Percentiles rank a stretch among this genome's conserved stretches.
phyloP scores from a whole-genome alignment of 1,139 yeast genomes.

The Blastobotrys elegans region DNA sequence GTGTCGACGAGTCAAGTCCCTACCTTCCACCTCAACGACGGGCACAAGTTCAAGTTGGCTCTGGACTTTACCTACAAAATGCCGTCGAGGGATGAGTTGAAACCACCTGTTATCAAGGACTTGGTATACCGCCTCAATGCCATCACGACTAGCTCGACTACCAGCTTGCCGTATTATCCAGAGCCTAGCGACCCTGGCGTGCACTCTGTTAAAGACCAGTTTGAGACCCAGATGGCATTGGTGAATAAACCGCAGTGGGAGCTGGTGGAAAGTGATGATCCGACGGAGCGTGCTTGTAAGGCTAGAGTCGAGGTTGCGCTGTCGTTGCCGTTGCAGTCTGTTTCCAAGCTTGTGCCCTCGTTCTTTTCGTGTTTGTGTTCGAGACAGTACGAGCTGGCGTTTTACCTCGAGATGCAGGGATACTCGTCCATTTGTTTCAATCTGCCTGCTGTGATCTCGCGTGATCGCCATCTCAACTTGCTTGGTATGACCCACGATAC shows the following conservation, averaged over 20 bases:
- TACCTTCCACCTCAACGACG: slow-evolving; percentile 9
- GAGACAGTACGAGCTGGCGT: slow-evolving; percentile 24
- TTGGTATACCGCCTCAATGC: slow-evolving; percentile 6
- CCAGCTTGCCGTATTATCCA: slow-evolving; percentile 8
- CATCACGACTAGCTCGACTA: slow-evolving; percentile 9
- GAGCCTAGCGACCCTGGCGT: slow-evolving; percentile 9
- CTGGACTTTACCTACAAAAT: slow-evolving; percentile 1
- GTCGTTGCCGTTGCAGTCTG: slow-evolving; percentile 14
- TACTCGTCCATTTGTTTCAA: slow-evolving; percentile 7
- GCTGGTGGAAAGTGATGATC: neutral
- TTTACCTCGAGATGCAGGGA: slow-evolving; percentile 6
- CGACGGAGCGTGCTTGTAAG: neutral
- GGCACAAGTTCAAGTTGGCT: neutral
- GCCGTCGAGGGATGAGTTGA: neutral
- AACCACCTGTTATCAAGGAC: slow-evolving; percentile 9
- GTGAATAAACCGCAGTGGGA: slow-evolving; percentile 8
- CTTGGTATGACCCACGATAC: neutral
- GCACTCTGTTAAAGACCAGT: slow-evolving; percentile 6
- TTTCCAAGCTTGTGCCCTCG: slow-evolving; percentile 21
- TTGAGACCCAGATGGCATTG: slow-evolving; percentile 8
- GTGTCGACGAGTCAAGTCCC: slow-evolving; percentile 5
- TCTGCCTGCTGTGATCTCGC: slow-evolving; percentile 12
- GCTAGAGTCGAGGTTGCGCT: slow-evolving; percentile 1
- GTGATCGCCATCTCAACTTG: slow-evolving; percentile 6
- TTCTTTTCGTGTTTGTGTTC: slow-evolving; percentile 26